Evolutionary conservation across 257 asterid genomes (phyloP), one percentile per base, ranked within the genome.

Genomic region (Phtheirospermum japonicum): DNA sequence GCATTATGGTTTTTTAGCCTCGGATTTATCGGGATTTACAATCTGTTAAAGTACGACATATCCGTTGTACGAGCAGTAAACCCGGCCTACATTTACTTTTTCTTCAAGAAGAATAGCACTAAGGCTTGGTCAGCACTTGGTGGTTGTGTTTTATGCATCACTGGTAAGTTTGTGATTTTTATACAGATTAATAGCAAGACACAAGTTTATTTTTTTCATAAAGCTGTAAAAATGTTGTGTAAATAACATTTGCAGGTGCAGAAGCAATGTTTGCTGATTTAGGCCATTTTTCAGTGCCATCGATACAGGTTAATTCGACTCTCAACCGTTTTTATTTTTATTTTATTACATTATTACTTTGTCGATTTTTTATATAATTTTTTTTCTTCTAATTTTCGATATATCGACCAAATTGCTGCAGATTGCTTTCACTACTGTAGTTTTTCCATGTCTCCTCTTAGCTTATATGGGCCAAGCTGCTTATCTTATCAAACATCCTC

Each of bases 231-330:
- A 16, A 9, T 48, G 12, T 17, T 16, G 54, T 17, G 6, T 48
- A 48, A 14, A 48, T 50, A 14, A 20, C 14, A 50, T 50, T 50
- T 50, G 33, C 95, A 89, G 99, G 99, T 55, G 90, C 97, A 14
- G 97, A 93, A 73, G 99, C 99, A 60, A 87, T 93, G 96, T 93
- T 93, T 85, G 97, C 99, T 1, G 99, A 93, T 79, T 81, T 89
- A 71, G 96, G 97, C 30, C 97, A 93, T 76, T 93, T 89, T 67
- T 82, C 97, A 1, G 90, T 93, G 76, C 85, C 77, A 66, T 82
- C 99, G 62, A 89, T 89, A 76, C 99, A 93, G 95, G 97, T 92
- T 69, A 50, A 18, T 55, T 26, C 2, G 14, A 3, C 11, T 42
- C 9, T 42, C 64, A 30, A 9, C 8, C 32, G 32, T 48, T 58